These are phyloP conservation scores for Amphirosellinia nigrospora DNA, from an alignment of 495 filamentous ascomycete genomes.

Conservation along the genomic window DNA sequence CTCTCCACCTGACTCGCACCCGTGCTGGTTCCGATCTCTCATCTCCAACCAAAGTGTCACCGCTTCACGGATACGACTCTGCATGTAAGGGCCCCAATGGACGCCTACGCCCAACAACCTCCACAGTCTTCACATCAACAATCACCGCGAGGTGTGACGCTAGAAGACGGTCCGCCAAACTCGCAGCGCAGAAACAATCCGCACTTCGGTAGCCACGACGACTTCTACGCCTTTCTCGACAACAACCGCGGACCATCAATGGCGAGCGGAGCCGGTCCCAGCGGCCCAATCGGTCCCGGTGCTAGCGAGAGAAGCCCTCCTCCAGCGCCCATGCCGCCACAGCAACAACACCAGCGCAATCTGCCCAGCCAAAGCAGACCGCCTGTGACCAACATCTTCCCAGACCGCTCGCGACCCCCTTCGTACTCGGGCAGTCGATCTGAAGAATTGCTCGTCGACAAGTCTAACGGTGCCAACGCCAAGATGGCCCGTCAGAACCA, in stretches of 20 bases:
- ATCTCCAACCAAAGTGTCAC: conserved; percentile 2
- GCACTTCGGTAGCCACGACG: conserved; percentile 40
- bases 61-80: not conserved
- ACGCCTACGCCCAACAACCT: conserved; percentile 22
- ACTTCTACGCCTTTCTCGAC: conserved; percentile 41
- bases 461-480: conserved; percentile 26
- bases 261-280: conserved; percentile 1
- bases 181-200: conserved; percentile 18
- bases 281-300: conserved; percentile 13
- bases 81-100: conserved; percentile 13
- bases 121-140: conserved; percentile 11
- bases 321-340: conserved; percentile 21
- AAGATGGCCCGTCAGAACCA: conserved; percentile 37
- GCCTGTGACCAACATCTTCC: conserved; percentile 32
- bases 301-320: conserved; percentile 16
- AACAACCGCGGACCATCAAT: conserved; percentile 35
- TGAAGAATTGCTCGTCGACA: conserved; percentile 38
- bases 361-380: conserved; percentile 34
- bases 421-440: conserved; percentile 40
- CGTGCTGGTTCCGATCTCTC: not conserved
- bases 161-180: conserved; percentile 17
- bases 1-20: not conserved
- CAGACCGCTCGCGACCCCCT: conserved; percentile 32
- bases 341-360: conserved; percentile 36
- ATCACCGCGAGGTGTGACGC: conserved; percentile 22